Base-by-base conservation (phyloP, 768 basidiomycete species). In the Calocera cornea region DNA sequence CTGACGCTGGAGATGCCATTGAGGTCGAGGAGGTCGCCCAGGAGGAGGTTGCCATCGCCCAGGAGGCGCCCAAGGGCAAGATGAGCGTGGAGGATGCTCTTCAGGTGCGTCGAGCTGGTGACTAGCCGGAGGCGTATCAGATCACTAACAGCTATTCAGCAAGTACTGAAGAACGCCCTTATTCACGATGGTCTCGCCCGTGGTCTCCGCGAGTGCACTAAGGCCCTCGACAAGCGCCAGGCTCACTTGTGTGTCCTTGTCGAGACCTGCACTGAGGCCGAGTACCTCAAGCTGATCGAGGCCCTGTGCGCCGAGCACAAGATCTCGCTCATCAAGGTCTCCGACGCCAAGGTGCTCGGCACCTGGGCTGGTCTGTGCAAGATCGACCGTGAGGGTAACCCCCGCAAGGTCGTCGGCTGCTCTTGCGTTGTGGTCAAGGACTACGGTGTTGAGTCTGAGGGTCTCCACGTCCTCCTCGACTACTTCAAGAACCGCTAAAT, bases 201-300 rank as follows among this genome's bases (percentile, higher is more conserved):
- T 71, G 95, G 95, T 79, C 89, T 99, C 72, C 92, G 95, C 72
- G 95, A 99, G 83, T 89, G 86, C 76, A 90, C 95, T 76, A 99
- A 99, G 84, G 92, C 95, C 69, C 84, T 99, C 72, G 95, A 99
- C 85, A 97, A 94, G 83, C 89, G 94, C 74, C 92, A 95, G 83
- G 95, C 95, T 67, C 95, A 98, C 79, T 84, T 98, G 63, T 98
- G 95, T 80, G 95, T 99, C 69, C 88, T 99, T 75, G 95, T 97
- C 77, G 95, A 99, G 86, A 93, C 93, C 67, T 97, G 94, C 84
- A 94, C 90, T 65, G 95, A 98, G 82, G 91, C 95, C 72, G 95
- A 97, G 81, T 98, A 99, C 85, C 91, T 97, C 86, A 98, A 97
- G 83, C 92, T 99, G 82, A 97, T 99, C 73, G 95, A 97, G 82